A percentile compares a stretch with the other conserved stretches of the same genome.
These are phyloP conservation scores for Boletus patriciae DNA, from an alignment of 768 basidiomycete genomes.

Conservation along the genomic window DNA sequence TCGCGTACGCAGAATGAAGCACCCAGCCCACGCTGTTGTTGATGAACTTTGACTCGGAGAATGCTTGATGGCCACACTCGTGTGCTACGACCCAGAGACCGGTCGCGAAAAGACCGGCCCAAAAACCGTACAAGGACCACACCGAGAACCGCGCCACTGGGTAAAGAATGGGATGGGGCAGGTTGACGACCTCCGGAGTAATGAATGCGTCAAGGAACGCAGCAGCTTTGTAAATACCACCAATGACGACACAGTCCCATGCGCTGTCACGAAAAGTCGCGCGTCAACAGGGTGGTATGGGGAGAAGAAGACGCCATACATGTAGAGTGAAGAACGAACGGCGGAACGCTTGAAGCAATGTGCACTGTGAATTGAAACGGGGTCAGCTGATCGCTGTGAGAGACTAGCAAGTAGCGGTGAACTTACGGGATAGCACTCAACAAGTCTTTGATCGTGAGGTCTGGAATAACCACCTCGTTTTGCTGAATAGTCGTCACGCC, in stretches of 20 bases:
- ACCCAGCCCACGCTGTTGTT: constrained; percentile 94
- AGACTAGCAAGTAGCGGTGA: background rate
- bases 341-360: constrained; percentile 94
- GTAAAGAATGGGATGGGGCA: constrained; percentile 64
- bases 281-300: constrained; percentile 12
- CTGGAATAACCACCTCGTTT: constrained; percentile 67
- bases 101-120: constrained; percentile 81
- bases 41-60: constrained; percentile 86
- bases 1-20: constrained; percentile 79
- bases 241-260: constrained; percentile 75
- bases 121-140: constrained; percentile 83
- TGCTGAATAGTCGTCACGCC: constrained; percentile 47
- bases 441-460: constrained; percentile 85
- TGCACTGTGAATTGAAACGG: constrained; percentile 40
- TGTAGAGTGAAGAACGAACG: constrained; percentile 70
- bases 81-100: constrained; percentile 95
- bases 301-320: constrained; percentile 47
- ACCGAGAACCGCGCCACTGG: constrained; percentile 59
- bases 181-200: constrained; percentile 50
- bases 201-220: constrained; percentile 63
- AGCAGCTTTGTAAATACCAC: constrained; percentile 64
- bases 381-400: background rate
- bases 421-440: constrained; percentile 80
- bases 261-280: constrained; percentile 41
- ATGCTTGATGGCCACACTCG: constrained; percentile 96